Conservation (phyloP, 345 rosid genomes). For the Rhodamnia rubescens region DNA sequence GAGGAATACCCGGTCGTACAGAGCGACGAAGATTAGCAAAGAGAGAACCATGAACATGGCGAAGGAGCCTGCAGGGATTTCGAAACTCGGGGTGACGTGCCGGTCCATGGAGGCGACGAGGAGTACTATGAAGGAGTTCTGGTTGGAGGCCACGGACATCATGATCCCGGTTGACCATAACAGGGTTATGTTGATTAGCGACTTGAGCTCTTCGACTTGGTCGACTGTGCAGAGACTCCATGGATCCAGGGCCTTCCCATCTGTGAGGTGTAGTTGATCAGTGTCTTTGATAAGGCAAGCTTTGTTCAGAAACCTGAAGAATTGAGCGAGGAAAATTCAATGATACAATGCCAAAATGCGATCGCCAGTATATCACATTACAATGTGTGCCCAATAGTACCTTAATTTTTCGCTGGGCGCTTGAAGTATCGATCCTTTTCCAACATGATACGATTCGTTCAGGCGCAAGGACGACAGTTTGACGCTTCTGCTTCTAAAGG, state of each 20-base stretch:
- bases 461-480: neutral
- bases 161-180: slow-evolving; percentile 73
- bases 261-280: slow-evolving; percentile 32
- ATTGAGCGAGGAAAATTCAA: neutral
- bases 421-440: neutral
- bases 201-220: slow-evolving; percentile 73
- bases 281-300: slow-evolving; percentile 51
- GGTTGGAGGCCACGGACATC: slow-evolving; percentile 43
- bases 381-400: slow-evolving; percentile 7
- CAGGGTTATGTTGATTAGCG: slow-evolving; percentile 52
- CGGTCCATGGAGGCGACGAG: slow-evolving; percentile 73
- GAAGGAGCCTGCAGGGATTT: slow-evolving; percentile 70
- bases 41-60: slow-evolving; percentile 33
- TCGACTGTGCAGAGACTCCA: slow-evolving; percentile 71
- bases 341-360: neutral
- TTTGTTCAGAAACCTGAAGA: slow-evolving; percentile 54
- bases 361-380: neutral
- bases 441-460: neutral
- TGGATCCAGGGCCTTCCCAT: slow-evolving; percentile 47
- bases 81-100: slow-evolving; percentile 37
- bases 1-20: slow-evolving; percentile 53
- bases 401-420: slow-evolving; percentile 21
- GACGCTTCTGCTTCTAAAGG: slow-evolving; percentile 1
- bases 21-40: slow-evolving; percentile 31
- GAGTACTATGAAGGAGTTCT: slow-evolving; percentile 44